These are phyloP conservation scores for Podaxis sp. DNA, from an alignment of 768 basidiomycete genomes.

Conservation along the genomic window DNA sequence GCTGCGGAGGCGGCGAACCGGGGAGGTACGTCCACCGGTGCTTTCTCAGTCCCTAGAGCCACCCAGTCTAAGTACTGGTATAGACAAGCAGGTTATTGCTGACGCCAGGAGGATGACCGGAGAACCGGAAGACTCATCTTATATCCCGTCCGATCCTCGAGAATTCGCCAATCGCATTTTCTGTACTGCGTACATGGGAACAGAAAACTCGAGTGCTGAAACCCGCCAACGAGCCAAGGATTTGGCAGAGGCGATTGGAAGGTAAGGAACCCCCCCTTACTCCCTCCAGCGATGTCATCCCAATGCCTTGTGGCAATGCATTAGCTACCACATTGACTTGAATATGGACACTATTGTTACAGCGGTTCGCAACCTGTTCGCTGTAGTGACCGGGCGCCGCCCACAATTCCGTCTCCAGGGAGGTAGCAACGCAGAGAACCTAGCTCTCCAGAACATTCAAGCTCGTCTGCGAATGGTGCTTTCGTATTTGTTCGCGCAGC, in stretches of 20 bases:
- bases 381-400: constrained; percentile 61
- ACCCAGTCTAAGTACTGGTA: background rate
- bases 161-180: constrained; percentile 88
- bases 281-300: background rate
- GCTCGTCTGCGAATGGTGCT: constrained; percentile 94
- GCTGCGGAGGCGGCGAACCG: constrained; percentile 73
- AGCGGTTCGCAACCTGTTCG: constrained; percentile 78
- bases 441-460: constrained; percentile 98
- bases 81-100: constrained; percentile 80
- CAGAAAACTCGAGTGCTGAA: constrained; percentile 88
- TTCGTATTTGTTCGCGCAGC: constrained; percentile 91
- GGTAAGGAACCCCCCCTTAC: constrained; percentile 38
- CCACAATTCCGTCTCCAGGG: constrained; percentile 83
- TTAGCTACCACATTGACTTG: constrained; percentile 87
- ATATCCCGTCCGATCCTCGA: constrained; percentile 80
- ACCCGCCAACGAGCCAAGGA: constrained; percentile 85
- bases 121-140: constrained; percentile 74
- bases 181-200: constrained; percentile 99
- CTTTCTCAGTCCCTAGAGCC: background rate
- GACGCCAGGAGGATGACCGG: constrained; percentile 90
- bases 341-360: constrained; percentile 95
- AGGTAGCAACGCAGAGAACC: constrained; percentile 82
- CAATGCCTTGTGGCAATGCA: background rate
- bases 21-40: constrained; percentile 49
- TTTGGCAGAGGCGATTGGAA: constrained; percentile 84